Percentiles rank a stretch among this genome's conserved stretches.
phyloP scores from a whole-genome alignment of 129 eudicot species.

The Lactuca sativa region DNA sequence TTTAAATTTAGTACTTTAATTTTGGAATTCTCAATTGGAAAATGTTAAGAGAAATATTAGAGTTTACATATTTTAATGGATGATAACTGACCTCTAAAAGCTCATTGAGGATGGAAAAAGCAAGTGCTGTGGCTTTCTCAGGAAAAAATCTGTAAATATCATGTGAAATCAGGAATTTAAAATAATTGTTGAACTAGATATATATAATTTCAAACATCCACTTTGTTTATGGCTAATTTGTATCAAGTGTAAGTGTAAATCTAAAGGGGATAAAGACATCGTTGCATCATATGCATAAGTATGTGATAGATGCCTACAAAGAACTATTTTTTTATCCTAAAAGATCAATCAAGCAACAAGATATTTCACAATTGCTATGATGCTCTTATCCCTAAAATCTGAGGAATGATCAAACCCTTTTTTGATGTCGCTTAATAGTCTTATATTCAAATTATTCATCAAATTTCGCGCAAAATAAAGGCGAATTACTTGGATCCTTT shows the following conservation, averaged over 20 bases:
- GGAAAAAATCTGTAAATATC: slow-evolving; percentile 65
- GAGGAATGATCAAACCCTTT: slow-evolving; percentile 10
- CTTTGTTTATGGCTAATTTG: no score
- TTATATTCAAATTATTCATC: neutral
- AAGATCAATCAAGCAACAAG: no score
- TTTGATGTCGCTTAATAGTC: neutral
- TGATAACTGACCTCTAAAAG: slow-evolving; percentile 69
- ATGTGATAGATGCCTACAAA: no score
- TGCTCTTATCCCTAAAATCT: no score
- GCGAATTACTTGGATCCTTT: slow-evolving; percentile 8
- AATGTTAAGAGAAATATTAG: neutral
- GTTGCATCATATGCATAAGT: neutral
- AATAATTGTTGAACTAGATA: no score
- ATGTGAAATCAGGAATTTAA: neutral
- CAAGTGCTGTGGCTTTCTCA: slow-evolving; percentile 78
- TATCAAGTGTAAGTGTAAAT: no score
- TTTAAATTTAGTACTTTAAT: neutral
- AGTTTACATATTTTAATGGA: neutral
- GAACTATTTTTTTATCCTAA: no score
- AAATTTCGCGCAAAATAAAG: slow-evolving; percentile 4
- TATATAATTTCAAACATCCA: no score
- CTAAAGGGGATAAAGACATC: no score
- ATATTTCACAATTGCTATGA: no score
- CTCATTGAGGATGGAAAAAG: slow-evolving; percentile 69
- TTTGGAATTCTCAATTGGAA: neutral